phyloP scores from a whole-genome alignment of 306 rosid genomes.

The Nissolia schottii region DNA sequence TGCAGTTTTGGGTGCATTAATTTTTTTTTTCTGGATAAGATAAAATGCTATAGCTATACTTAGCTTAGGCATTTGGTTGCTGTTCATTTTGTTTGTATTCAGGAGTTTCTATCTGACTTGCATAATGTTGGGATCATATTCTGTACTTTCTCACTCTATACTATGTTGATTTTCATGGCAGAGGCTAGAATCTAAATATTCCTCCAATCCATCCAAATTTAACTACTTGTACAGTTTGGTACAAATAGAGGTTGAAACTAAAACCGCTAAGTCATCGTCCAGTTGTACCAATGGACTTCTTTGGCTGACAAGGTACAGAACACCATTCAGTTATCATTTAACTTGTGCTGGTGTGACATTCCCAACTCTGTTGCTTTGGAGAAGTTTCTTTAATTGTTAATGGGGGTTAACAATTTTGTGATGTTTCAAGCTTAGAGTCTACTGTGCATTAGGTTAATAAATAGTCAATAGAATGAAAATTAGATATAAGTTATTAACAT shows the following conservation, averaged over 20 bases:
- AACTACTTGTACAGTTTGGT: constrained; percentile 72
- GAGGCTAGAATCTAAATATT: constrained; percentile 84
- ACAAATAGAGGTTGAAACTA: constrained; percentile 66
- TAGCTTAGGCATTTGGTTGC: background rate
- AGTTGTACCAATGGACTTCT: constrained; percentile 98
- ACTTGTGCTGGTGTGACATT: constrained; percentile 7
- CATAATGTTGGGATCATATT: background rate
- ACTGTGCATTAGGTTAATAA: background rate
- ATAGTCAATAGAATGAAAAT: background rate
- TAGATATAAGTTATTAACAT: background rate
- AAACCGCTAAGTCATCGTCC: constrained; percentile 79
- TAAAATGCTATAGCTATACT: background rate
- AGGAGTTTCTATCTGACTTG: background rate
- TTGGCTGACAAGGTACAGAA: constrained; percentile 86
- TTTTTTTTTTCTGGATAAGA: background rate
- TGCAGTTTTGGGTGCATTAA: background rate
- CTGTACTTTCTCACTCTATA: background rate
- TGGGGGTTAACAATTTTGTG: background rate
- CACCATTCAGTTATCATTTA: background rate
- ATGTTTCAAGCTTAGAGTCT: background rate
- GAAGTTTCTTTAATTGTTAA: background rate
- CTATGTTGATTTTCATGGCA: constrained; percentile 32
- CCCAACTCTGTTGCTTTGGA: background rate
- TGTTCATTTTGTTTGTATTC: background rate
- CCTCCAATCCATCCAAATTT: constrained; percentile 50